Evolutionary conservation across 495 filamentous ascomycete genomes (phyloP), one percentile per base, ranked within the genome.

Genomic region (Tetracladium setigerum): DNA sequence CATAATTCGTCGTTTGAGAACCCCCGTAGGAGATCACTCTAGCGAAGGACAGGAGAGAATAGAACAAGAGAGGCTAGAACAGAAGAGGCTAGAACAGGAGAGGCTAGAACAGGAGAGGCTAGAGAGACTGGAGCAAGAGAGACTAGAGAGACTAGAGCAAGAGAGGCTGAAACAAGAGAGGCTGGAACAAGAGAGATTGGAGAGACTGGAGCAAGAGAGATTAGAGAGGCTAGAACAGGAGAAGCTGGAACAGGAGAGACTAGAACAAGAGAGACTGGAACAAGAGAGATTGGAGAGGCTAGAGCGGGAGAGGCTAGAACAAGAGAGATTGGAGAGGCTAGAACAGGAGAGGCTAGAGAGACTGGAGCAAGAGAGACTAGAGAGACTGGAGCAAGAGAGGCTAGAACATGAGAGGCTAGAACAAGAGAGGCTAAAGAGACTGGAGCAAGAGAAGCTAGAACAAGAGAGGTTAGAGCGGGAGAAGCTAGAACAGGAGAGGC

Each of bases 51-150:
- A n/a, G n/a, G 17, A 15, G n/a, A n/a, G n/a, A 34, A n/a, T 34
- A 34, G 32, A 34, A 34, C 32, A 34, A 34, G 32, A 39, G 9
- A 39, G 32, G n/a, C n/a, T n/a, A 34, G 32, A 34, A n/a, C 32
- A n/a, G 32, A n/a, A 34, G 32, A 34, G 9, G 32, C 32, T 9
- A 9, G 32, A 34, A 34, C 32, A 34, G 32, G 32, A 34, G 32
- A 34, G 32, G 32, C 32, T 9, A 9, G 32, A 34, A 34, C 32
- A 34, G 32, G 32, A 34, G 32, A 34, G 32, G 32, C 32, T 9
- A 38, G 44, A 16, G 33, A 46, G 44, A 36, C 44, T 5, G 32
- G 44, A 22, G 33, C 2, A 36, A 38, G 44, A 46, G 33, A 27
- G 10, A 9, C 43, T 35, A 2, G 22, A 46, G 43, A 46, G 43